Percentiles rank a stretch among this genome's conserved stretches.
These are phyloP conservation scores for Neocatenulostroma microsporum DNA, from an alignment of 2,329 filamentous ascomycete species.

Conservation along the genomic window DNA sequence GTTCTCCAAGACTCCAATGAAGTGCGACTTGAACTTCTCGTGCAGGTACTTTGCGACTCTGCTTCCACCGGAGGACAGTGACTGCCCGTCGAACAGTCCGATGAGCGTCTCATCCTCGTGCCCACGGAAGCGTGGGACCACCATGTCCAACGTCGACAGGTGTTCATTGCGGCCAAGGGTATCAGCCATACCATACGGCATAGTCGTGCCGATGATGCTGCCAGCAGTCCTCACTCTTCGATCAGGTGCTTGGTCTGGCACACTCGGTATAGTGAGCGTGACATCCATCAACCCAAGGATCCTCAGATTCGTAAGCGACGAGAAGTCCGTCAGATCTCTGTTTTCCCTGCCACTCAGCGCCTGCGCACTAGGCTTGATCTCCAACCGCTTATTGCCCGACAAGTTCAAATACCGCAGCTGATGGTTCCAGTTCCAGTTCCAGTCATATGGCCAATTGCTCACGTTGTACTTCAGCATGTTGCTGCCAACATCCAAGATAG, in stretches of 20 bases:
- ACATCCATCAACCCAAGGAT: constrained; percentile 97
- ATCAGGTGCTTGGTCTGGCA: constrained; percentile 92
- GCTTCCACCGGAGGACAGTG: constrained; percentile 79
- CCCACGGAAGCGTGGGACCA: constrained; percentile 84
- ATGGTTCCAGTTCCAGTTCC: constrained; percentile 99
- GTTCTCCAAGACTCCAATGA: constrained; percentile 70
- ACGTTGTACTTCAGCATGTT: constrained; percentile 98
- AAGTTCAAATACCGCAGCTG: constrained; percentile 92
- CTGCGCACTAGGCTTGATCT: constrained; percentile 65
- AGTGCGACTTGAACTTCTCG: constrained; percentile 85
- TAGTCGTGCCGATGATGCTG: constrained; percentile 71
- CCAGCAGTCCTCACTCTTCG: constrained; percentile 92
- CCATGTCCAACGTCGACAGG: constrained; percentile 88
- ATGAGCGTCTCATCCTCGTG: constrained; percentile 84
- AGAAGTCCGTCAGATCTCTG: constrained; percentile 82
- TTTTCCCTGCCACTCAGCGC: constrained; percentile 49
- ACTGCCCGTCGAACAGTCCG: constrained; percentile 92
- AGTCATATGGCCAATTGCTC: constrained; percentile 97
- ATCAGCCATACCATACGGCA: constrained; percentile 97
- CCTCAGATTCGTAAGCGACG: constrained; percentile 69
- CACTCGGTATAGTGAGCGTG: constrained; percentile 83
- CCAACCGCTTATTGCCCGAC: constrained; percentile 90
- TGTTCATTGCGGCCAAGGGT: constrained; percentile 89
- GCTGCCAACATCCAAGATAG: constrained; percentile 88
- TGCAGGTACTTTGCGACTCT: constrained; percentile 95